Percentiles rank a stretch among this genome's conserved stretches.
Evolutionary conservation across 352 stramenopile species (phyloP).

Genomic region (Globisporangium radiosum): DNA sequence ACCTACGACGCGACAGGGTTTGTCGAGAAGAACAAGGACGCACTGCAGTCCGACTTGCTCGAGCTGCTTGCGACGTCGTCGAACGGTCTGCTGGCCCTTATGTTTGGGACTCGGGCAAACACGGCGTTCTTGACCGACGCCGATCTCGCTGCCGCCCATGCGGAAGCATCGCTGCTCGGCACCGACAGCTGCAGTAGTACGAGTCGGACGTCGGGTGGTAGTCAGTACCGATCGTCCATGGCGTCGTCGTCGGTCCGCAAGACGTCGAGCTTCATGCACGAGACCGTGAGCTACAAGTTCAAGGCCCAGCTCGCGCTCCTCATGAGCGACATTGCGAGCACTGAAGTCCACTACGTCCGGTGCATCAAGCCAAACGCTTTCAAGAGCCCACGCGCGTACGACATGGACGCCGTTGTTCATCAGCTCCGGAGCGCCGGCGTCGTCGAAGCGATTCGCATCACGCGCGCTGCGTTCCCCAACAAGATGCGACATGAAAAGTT

Average conservation of each 20-base stretch:
- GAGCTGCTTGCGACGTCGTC: slow-evolving; percentile 62
- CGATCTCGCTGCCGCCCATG: slow-evolving; percentile 45
- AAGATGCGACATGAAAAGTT: slow-evolving; percentile 92
- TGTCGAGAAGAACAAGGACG: slow-evolving; percentile 88
- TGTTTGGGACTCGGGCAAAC: slow-evolving; percentile 53
- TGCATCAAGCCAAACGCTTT: slow-evolving; percentile 89
- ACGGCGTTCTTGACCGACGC: slow-evolving; percentile 54
- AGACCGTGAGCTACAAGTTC: slow-evolving; percentile 89
- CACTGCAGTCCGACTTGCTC: slow-evolving; percentile 69
- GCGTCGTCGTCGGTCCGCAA: slow-evolving; percentile 25
- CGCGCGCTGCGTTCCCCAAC: slow-evolving; percentile 86
- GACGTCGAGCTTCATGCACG: slow-evolving; percentile 81
- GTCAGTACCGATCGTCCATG: too few relatives aligned
- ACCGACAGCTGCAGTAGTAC: slow-evolving; percentile 6
- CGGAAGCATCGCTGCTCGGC: slow-evolving; percentile 40
- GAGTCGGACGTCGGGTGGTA: neutral
- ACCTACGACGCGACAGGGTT: slow-evolving; percentile 80
- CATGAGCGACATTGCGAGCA: slow-evolving; percentile 84
- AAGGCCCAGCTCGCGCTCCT: slow-evolving; percentile 80
- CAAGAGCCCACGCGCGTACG: slow-evolving; percentile 72
- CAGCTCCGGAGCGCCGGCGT: slow-evolving; percentile 87
- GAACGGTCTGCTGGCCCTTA: slow-evolving; percentile 64
- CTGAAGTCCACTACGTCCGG: slow-evolving; percentile 84
- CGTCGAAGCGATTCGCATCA: slow-evolving; percentile 89
- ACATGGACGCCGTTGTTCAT: slow-evolving; percentile 82